Percentiles rank a stretch among this genome's conserved stretches.
These are phyloP conservation scores for Dryas drummondii DNA, from an alignment of 306 rosid species.

Conservation along the genomic window DNA sequence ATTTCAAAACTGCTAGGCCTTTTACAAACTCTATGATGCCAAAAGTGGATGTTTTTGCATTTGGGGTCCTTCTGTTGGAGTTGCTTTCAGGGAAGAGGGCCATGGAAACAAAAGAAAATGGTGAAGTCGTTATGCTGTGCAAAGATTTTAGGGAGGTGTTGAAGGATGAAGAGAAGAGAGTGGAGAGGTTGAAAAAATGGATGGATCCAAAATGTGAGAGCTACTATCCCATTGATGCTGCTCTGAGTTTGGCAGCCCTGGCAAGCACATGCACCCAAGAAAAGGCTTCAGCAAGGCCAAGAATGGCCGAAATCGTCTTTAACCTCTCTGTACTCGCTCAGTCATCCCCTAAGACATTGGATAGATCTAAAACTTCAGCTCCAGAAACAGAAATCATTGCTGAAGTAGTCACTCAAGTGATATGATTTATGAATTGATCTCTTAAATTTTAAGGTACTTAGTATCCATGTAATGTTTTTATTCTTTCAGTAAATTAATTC, in stretches of 20 bases:
- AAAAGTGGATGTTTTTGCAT: conserved; percentile 61
- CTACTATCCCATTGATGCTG: conserved; percentile 49
- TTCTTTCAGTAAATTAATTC: background rate
- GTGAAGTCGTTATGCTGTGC: conserved; percentile 58
- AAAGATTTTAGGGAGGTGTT: conserved; percentile 46
- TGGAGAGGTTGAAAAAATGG: conserved; percentile 51
- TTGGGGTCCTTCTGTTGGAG: conserved; percentile 63
- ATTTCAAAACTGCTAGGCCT: conserved; percentile 59
- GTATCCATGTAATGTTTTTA: background rate
- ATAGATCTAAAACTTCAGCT: conserved; percentile 19
- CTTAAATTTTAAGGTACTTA: background rate
- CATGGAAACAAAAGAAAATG: conserved; percentile 34
- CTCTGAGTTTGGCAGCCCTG: conserved; percentile 60
- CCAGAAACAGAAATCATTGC: conserved; percentile 24
- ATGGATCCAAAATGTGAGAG: conserved; percentile 60
- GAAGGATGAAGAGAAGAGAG: conserved; percentile 48
- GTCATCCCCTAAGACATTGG: conserved; percentile 10
- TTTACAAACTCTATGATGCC: conserved; percentile 34
- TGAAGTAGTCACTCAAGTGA: conserved; percentile 12
- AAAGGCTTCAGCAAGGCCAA: conserved; percentile 52
- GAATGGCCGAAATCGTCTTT: conserved; percentile 51
- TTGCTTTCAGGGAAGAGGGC: conserved; percentile 59
- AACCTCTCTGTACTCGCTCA: conserved; percentile 51
- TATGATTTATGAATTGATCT: background rate
- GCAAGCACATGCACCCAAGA: conserved; percentile 59